phyloP scores from a whole-genome alignment of 352 stramenopile genomes.

The Stramenopiles sp. region DNA sequence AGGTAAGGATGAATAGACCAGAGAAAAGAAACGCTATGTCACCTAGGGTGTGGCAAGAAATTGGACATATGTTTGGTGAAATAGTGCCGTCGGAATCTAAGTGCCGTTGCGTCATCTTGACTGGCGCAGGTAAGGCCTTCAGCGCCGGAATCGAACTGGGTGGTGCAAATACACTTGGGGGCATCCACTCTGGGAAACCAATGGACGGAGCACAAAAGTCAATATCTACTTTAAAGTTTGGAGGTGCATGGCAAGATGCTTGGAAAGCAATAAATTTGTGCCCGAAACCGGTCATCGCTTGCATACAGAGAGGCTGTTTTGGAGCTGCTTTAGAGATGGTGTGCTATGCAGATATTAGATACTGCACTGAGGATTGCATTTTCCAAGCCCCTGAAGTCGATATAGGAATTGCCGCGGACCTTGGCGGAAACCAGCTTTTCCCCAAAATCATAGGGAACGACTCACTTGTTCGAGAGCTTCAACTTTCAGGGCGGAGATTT shows the following conservation, averaged over 20 bases:
- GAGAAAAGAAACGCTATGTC: constrained; percentile 35
- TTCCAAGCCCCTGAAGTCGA: constrained; percentile 34
- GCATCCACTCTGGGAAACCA: neutral
- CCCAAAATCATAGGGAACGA: constrained; percentile 33
- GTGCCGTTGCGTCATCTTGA: constrained; percentile 25
- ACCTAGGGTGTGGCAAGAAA: constrained; percentile 27
- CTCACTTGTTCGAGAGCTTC: constrained; percentile 29
- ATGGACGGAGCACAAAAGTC: neutral
- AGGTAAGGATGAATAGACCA: constrained; percentile 26
- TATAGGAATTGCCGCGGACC: constrained; percentile 31
- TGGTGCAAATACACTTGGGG: neutral
- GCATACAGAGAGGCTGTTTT: constrained; percentile 29
- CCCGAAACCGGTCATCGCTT: constrained; percentile 30
- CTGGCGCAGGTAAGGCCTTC: constrained; percentile 25
- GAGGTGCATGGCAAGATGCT: constrained; percentile 25
- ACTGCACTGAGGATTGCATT: constrained; percentile 24
- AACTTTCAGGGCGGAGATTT: constrained; percentile 28
- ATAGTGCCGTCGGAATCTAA: constrained; percentile 24
- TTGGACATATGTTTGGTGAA: constrained; percentile 23
- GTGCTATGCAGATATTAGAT: constrained; percentile 27
- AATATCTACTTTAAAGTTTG: constrained; percentile 2
- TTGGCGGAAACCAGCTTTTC: constrained; percentile 32
- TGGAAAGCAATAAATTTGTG: constrained; percentile 29
- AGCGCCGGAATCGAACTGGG: constrained; percentile 22
- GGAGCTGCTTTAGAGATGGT: constrained; percentile 30